phyloP scores from a whole-genome alignment of 192 early-diverging fungal genomes.

The Coemansia sp. region DNA sequence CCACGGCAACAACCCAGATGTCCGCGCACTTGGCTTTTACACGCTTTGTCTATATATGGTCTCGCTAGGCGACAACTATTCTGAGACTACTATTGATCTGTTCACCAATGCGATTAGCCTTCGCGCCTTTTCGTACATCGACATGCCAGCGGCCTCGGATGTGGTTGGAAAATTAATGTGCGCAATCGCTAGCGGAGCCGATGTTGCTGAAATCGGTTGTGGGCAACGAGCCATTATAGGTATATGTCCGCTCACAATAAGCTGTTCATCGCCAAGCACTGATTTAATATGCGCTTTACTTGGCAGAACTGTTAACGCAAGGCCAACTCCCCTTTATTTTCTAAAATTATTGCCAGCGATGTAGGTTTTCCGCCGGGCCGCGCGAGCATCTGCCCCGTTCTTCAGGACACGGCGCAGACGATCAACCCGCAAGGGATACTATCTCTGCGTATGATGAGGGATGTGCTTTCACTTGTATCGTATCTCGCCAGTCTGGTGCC shows the following conservation, averaged over 20 bases:
- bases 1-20: conserved; percentile 51
- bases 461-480: conserved; percentile 11
- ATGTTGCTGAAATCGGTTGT: conserved; percentile 43
- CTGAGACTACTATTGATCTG: conserved; percentile 29
- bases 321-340: neutral
- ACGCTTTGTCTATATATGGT: conserved; percentile 37
- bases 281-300: neutral
- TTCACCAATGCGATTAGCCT: conserved; percentile 44
- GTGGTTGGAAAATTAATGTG: conserved; percentile 44
- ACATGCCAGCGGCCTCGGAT: conserved; percentile 40
- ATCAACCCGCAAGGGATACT: conserved; percentile 52
- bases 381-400: conserved; percentile 44
- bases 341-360: neutral
- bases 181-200: conserved; percentile 35
- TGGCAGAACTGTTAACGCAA: neutral
- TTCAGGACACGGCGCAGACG: conserved; percentile 32
- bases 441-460: conserved; percentile 36
- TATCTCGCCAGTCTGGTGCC: conserved; percentile 40
- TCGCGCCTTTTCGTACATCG: conserved; percentile 40
- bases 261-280: neutral
- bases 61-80: conserved; percentile 21
- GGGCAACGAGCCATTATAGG: conserved; percentile 42
- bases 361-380: conserved; percentile 35
- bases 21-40: conserved; percentile 39
- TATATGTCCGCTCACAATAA: neutral